Base-by-base conservation (phyloP, 1,284 basidiomycete genomes). In the Cronartium ribicola region DNA sequence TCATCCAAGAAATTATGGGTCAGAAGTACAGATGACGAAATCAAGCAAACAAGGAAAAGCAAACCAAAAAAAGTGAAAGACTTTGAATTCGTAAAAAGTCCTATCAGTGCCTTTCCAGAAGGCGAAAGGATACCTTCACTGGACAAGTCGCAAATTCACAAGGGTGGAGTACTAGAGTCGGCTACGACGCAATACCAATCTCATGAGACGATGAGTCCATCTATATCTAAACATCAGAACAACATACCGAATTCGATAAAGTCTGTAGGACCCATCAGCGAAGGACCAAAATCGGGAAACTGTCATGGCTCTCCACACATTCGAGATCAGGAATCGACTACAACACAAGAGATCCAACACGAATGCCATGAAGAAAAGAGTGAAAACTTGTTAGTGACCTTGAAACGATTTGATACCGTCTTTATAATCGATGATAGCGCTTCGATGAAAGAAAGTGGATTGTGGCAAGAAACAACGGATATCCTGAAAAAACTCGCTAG, bases 401-500 rank as follows among this genome's bases (percentile, higher is more conserved):
- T 61, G 29, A 61, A 39, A 14, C 8, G 59, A 29, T 61, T 36
- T 17, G 22, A 61, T 61, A 61, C 59, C 4, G 13, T 61, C 29
- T 61, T 61, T 29, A 36, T 61, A 37, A 39, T 61, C 39, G 59
- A 61, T 61, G 59, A 61, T 39, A 61, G 59, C 29, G 59, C 29
- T 61, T 61, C 59, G 29, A 61, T 61, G 59, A 4, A 20, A 14
- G 17, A 61, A 29, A 29, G 37, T 61, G 14, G 39, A 10, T 14
- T 61, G 37, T 61, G 59, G 59, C 17, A 29, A 39, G 13, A 61
- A 13, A 39, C 59, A 17, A 8, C 22, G 1, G 37, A 39, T 20
- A 37, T 39, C 17, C 29, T 61, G 29, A 13, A 39, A 36, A 14
- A 17, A 36, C 4, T 61, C 17, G 59, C 37, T 10, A 39, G 29